Evolutionary conservation across 495 filamentous ascomycete species (phyloP).

Genomic region (Darksidea phi): DNA sequence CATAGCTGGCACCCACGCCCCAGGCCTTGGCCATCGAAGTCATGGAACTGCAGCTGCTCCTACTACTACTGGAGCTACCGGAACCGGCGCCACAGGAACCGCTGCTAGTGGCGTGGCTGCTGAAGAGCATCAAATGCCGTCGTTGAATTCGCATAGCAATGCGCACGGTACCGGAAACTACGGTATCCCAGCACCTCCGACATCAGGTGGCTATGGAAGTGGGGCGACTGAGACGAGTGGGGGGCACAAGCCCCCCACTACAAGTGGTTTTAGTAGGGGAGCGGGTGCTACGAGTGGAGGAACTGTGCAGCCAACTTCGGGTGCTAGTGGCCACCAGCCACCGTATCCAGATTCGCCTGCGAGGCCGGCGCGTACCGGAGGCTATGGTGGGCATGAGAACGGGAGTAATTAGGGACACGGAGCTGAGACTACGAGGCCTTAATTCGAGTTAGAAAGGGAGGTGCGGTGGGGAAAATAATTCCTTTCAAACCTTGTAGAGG

Average conservation of each 20-base stretch:
- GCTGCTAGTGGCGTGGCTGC: not conserved
- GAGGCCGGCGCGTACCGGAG: not conserved
- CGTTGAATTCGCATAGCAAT: not conserved
- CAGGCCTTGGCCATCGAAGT: not conserved
- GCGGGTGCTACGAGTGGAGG: not conserved
- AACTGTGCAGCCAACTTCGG: not conserved
- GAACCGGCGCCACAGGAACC: not conserved
- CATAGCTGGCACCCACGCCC: constrained; percentile 7
- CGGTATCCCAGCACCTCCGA: not conserved
- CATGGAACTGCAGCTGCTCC: not conserved
- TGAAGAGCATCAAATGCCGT: not conserved
- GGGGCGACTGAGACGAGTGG: not conserved
- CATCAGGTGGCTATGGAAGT: no score
- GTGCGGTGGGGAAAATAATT: not conserved
- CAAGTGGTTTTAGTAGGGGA: not conserved
- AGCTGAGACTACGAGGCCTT: not conserved
- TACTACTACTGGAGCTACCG: not conserved
- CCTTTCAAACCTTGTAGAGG: no score
- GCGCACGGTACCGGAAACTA: not conserved
- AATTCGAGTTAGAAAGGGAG: not conserved
- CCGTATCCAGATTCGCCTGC: not conserved
- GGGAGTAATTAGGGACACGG: constrained; percentile 11
- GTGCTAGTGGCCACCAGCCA: not conserved
- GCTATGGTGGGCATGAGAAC: constrained; percentile 12
- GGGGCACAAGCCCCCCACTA: not conserved